These are phyloP conservation scores for Ustulina deusta DNA, from an alignment of 2,329 filamentous ascomycete species.

Conservation along the genomic window DNA sequence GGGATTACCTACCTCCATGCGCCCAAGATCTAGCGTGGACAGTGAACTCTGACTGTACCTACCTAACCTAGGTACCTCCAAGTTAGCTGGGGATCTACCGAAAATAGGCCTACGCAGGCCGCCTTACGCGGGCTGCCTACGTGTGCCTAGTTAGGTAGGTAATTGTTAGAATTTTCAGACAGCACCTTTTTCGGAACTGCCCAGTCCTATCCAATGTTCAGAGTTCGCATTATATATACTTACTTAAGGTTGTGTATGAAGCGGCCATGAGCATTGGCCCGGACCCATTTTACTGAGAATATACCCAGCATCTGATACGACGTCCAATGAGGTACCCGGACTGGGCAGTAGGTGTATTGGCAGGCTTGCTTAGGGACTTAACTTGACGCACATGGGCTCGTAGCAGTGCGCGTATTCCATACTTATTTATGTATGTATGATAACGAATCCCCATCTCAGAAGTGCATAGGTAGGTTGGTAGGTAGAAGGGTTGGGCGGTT, in stretches of 20 bases:
- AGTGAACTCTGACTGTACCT: conserved; percentile 6
- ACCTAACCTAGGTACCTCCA: neutral
- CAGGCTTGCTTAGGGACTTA: neutral
- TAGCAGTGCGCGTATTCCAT: neutral
- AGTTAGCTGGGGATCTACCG: neutral
- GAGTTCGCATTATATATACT: neutral
- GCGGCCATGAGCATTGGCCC: neutral
- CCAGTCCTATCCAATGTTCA: conserved; percentile 1
- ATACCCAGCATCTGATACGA: neutral
- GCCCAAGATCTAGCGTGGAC: neutral
- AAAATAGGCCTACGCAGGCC: conserved; percentile 7
- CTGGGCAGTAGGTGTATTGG: neutral
- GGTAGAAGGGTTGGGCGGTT: neutral
- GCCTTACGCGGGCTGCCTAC: neutral
- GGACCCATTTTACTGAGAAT: neutral
- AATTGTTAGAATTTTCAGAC: neutral
- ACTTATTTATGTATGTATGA: neutral
- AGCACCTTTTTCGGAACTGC: neutral
- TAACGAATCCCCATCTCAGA: neutral
- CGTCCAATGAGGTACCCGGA: neutral
- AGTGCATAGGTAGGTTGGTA: neutral
- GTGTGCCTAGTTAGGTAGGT: neutral
- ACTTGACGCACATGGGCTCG: neutral
- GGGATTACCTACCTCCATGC: neutral
- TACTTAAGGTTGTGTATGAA: neutral